phyloP scores from a whole-genome alignment of 495 filamentous ascomycete genomes.

The Penicillium ochrochloron region DNA sequence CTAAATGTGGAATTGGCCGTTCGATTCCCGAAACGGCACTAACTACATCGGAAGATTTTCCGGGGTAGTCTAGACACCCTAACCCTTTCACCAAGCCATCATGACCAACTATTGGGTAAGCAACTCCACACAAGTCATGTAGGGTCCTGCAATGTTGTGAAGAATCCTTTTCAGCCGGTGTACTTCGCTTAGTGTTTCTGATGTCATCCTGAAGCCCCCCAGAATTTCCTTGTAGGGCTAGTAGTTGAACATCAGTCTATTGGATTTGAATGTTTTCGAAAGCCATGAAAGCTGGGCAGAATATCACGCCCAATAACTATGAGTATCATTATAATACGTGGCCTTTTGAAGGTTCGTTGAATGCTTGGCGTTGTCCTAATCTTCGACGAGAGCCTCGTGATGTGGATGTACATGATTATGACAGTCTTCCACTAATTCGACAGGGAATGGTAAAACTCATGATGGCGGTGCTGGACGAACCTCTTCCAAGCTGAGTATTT shows the following conservation, averaged over 20 bases:
- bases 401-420: no score
- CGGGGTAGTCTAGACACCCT: not conserved
- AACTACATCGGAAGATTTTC: slow-evolving; percentile 3
- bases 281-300: not conserved
- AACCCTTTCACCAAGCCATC: not conserved
- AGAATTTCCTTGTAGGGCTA: not conserved
- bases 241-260: not conserved
- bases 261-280: not conserved
- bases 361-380: not conserved
- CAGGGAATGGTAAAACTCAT: not conserved
- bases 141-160: not conserved
- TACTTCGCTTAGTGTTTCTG: not conserved
- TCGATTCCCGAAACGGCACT: not conserved
- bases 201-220: not conserved
- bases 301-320: no score
- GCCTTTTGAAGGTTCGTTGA: no score
- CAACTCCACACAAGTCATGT: not conserved
- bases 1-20: not conserved
- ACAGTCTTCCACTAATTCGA: no score
- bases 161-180: not conserved
- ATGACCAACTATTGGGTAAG: not conserved
- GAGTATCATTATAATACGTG: no score
- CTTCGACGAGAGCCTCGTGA: not conserved
- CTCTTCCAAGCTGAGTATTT: not conserved
- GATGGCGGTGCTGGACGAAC: not conserved